Conservation (phyloP, 495 filamentous ascomycete genomes). For the Tetracladium setigerum region DNA sequence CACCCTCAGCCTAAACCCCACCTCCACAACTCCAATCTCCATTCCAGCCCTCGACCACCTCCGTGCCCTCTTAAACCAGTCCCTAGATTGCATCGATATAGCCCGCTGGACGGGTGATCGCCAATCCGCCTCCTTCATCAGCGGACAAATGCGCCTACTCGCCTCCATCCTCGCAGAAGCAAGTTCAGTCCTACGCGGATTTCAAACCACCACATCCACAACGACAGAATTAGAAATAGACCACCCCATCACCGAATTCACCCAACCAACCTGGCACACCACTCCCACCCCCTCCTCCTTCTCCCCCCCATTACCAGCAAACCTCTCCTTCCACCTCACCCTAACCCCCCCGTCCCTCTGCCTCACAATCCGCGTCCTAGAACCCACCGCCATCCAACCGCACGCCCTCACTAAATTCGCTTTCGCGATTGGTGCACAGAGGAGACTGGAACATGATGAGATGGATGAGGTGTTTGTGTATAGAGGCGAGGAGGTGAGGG, state of each 20-base stretch:
- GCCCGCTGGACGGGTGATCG: slow-evolving; percentile 57
- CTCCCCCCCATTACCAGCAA: slow-evolving; percentile 40
- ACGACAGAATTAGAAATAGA: slow-evolving; percentile 11
- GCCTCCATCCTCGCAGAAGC: slow-evolving; percentile 71
- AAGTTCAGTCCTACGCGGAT: slow-evolving; percentile 46
- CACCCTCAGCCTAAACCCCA: slow-evolving; percentile 39
- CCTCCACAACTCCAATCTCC: slow-evolving; percentile 41
- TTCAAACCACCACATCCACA: slow-evolving; percentile 15
- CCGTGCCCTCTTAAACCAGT: slow-evolving; percentile 64
- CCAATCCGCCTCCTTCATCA: slow-evolving; percentile 54
- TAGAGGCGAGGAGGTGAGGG: slow-evolving; percentile 56
- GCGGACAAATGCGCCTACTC: slow-evolving; percentile 70
- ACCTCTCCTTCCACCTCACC: slow-evolving; percentile 65
- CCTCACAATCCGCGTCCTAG: slow-evolving; percentile 72
- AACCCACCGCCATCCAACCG: slow-evolving; percentile 44
- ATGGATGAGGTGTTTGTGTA: slow-evolving; percentile 61
- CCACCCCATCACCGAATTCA: not conserved
- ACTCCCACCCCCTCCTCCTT: slow-evolving; percentile 31
- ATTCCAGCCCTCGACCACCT: slow-evolving; percentile 65
- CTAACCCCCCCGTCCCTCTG: slow-evolving; percentile 73
- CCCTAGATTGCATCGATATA: slow-evolving; percentile 71
- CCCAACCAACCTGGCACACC: slow-evolving; percentile 22
- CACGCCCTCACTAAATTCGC: slow-evolving; percentile 43
- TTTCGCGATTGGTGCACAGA: slow-evolving; percentile 47
- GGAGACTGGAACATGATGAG: slow-evolving; percentile 73